A percentile compares a stretch with the other conserved stretches of the same genome.
Evolutionary conservation across 2,329 filamentous ascomycete genomes (phyloP).

Genomic region (Aspergillus viridinutans): DNA sequence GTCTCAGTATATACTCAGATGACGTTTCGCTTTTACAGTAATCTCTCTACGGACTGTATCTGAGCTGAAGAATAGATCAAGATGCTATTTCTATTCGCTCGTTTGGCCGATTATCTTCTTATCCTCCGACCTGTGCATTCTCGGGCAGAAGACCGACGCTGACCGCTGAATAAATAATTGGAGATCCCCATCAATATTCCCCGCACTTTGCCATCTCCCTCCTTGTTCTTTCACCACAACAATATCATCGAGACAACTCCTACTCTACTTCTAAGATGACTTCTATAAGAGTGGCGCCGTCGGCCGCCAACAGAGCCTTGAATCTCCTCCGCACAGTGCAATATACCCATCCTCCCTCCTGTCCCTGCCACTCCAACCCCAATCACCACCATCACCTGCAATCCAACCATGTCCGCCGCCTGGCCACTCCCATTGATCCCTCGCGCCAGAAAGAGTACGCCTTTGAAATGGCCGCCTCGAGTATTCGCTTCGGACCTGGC

Average conservation of each 20-base stretch:
- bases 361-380: conserved; percentile 90
- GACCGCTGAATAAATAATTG: conserved; percentile 8
- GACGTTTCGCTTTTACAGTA: too few species aligned
- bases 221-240: not conserved
- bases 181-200: conserved; percentile 10
- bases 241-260: too few species aligned
- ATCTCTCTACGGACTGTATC: too few species aligned
- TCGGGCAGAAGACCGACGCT: conserved; percentile 20
- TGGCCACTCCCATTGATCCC: conserved; percentile 73
- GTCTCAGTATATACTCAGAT: too few species aligned
- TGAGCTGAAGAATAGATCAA: too few species aligned
- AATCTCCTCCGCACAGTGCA: conserved; percentile 81
- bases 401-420: conserved; percentile 53
- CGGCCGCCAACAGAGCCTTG: conserved; percentile 46
- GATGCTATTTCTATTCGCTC: too few species aligned
- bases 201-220: conserved; percentile 14
- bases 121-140: not conserved
- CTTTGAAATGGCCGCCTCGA: conserved; percentile 96
- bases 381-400: conserved; percentile 71
- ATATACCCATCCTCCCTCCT: conserved; percentile 79
- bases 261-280: conserved; percentile 4
- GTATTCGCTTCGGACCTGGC: conserved; percentile 89
- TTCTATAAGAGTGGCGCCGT: conserved; percentile 43
- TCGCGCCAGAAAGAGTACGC: conserved; percentile 87
- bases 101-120: too few species aligned